A percentile compares a stretch with the other conserved stretches of the same genome.
Conservation (phyloP, 306 rosid genomes). For the Corylus heterophylla region DNA sequence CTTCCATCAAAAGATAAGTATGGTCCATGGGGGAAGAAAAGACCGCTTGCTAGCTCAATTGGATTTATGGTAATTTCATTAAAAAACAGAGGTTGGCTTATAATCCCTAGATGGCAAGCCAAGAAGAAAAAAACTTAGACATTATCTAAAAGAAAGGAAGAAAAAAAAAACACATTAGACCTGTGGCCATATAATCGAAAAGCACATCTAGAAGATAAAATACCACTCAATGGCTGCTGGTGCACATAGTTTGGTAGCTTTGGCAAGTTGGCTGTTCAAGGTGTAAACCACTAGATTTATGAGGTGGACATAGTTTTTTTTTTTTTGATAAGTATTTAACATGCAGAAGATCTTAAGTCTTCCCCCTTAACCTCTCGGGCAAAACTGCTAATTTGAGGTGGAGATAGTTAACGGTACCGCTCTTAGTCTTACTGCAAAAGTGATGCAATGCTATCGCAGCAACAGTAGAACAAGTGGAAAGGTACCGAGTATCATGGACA, state of each 20-base stretch:
- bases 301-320: neutral
- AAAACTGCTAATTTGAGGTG: neutral
- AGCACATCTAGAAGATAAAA: neutral
- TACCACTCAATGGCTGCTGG: neutral
- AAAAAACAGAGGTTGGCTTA: neutral
- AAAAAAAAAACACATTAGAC: no score
- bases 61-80: neutral
- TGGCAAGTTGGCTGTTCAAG: neutral
- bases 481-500: neutral
- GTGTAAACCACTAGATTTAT: neutral
- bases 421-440: neutral
- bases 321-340: no score
- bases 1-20: neutral
- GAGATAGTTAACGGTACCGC: neutral
- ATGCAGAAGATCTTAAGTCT: no score
- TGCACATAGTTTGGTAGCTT: neutral
- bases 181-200: neutral
- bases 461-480: neutral
- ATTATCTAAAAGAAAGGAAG: neutral
- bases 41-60: no score
- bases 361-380: no score
- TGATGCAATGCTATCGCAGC: neutral
- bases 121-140: neutral
- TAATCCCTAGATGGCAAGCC: neutral
- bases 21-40: neutral